These are phyloP conservation scores for Linnemannia exigua DNA, from an alignment of 192 early-diverging fungal species.

Conservation along the genomic window DNA sequence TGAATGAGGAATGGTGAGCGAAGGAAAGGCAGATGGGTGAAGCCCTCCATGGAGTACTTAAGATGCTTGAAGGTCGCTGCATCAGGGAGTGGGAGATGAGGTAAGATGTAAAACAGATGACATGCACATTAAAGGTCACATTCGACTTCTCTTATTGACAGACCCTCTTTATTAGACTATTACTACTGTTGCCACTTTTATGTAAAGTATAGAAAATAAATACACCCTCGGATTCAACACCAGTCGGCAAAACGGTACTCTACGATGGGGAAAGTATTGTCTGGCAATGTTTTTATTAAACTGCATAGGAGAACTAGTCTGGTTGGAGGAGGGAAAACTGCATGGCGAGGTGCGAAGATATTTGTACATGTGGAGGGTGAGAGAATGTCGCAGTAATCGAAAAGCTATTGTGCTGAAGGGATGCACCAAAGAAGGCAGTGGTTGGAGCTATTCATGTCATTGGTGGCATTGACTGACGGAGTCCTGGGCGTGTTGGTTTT, in stretches of 20 bases:
- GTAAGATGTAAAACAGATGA: conserved; percentile 16
- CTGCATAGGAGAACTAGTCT: conserved; percentile 10
- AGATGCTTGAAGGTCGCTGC: conserved; percentile 7
- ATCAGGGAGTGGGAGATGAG: background rate
- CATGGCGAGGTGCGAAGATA: conserved; percentile 1
- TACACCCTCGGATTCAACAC: conserved; percentile 7
- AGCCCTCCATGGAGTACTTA: conserved; percentile 9
- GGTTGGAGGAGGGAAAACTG: conserved; percentile 5
- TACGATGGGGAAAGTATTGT: conserved; percentile 4
- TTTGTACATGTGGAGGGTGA: background rate
- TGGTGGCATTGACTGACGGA: too few relatives aligned
- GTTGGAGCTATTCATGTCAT: too few relatives aligned
- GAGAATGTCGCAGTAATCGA: too few relatives aligned
- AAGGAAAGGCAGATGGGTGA: background rate
- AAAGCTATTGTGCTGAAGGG: too few relatives aligned
- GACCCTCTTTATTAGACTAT: background rate
- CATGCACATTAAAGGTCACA: background rate
- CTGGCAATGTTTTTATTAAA: conserved; percentile 4
- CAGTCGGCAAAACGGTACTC: conserved; percentile 6
- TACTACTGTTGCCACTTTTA: conserved; percentile 6
- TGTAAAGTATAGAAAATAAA: background rate
- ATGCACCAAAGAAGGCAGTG: too few relatives aligned
- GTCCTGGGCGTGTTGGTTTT: too few relatives aligned
- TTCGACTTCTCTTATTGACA: background rate
- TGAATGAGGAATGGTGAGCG: conserved; percentile 7